These are phyloP conservation scores for Flaveria trinervia DNA, from an alignment of 129 eudicot genomes.

Conservation along the genomic window DNA sequence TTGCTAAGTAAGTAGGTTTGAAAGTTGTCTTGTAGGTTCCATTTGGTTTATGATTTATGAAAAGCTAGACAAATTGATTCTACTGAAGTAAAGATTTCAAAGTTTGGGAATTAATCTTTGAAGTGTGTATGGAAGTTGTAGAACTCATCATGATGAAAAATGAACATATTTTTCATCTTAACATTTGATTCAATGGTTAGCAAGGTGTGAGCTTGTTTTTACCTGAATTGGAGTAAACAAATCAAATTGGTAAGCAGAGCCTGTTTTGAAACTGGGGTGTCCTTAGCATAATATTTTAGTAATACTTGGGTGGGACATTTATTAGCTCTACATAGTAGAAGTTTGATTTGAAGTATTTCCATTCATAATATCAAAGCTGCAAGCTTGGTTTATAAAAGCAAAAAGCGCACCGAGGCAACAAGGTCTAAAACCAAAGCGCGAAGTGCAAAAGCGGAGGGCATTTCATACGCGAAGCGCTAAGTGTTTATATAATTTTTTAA, in stretches of 20 bases:
- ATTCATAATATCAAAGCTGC: neutral
- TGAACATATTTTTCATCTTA: neutral
- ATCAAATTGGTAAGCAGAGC: no score
- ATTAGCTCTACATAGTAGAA: neutral
- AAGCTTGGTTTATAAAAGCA: neutral
- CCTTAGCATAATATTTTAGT: neutral
- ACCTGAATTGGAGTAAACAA: neutral
- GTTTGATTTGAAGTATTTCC: neutral
- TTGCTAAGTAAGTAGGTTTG: neutral
- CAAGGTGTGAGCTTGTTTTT: constrained; percentile 1
- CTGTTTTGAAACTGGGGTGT: no score
- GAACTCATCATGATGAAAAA: neutral
- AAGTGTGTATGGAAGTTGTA: neutral
- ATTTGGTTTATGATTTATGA: neutral
- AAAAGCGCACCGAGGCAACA: no score
- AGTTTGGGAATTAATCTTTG: neutral
- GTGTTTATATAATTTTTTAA: no score
- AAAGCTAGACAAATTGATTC: no score
- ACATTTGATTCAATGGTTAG: neutral
- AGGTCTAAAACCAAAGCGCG: no score
- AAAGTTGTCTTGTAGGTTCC: neutral
- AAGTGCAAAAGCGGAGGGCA: no score
- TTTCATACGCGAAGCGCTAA: no score
- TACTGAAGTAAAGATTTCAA: neutral
- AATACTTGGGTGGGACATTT: neutral